Evolutionary conservation across 164 flowering plant genomes (phyloP).

Genomic region (Buxus sempervirens): DNA sequence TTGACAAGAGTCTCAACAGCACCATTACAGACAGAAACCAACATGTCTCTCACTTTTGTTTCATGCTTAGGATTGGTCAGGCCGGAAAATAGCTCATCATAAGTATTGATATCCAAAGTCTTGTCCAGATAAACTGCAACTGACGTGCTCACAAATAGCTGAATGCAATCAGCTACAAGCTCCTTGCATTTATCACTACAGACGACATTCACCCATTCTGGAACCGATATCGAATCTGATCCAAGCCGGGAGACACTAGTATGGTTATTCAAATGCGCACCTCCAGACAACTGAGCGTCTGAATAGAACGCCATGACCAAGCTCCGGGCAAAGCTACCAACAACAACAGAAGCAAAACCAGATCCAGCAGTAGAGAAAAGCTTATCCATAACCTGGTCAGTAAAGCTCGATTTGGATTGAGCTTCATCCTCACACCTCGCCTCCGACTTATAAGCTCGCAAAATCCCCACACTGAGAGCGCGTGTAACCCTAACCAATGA

Average conservation of each 20-base stretch:
- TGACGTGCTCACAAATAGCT: conserved; percentile 64
- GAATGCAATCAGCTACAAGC: conserved; percentile 47
- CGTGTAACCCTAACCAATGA: conserved; percentile 31
- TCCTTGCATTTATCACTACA: conserved; percentile 35
- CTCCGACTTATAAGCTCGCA: conserved; percentile 31
- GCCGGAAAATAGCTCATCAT: conserved; percentile 60
- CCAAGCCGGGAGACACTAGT: not conserved
- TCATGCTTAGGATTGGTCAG: conserved; percentile 62
- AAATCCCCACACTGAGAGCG: conserved; percentile 42
- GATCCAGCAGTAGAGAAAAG: conserved; percentile 43
- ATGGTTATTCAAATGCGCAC: not conserved
- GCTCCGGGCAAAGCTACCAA: conserved; percentile 64
- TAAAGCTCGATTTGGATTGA: conserved; percentile 17
- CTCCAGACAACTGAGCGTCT: not conserved
- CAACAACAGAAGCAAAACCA: conserved; percentile 59
- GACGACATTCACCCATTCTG: conserved; percentile 41
- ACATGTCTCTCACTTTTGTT: conserved; percentile 35
- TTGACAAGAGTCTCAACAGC: conserved; percentile 63
- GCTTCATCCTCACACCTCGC: not conserved
- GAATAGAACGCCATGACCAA: conserved; percentile 43
- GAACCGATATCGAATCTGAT: not conserved
- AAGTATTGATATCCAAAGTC: conserved; percentile 54
- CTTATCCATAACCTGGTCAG: conserved; percentile 42
- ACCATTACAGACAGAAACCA: conserved; percentile 59
- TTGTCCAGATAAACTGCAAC: conserved; percentile 66